Evolutionary conservation across 805 yeast genomes (phyloP), one percentile per base, ranked within the genome.

Genomic region (Schizosaccharomyces lindneri): DNA sequence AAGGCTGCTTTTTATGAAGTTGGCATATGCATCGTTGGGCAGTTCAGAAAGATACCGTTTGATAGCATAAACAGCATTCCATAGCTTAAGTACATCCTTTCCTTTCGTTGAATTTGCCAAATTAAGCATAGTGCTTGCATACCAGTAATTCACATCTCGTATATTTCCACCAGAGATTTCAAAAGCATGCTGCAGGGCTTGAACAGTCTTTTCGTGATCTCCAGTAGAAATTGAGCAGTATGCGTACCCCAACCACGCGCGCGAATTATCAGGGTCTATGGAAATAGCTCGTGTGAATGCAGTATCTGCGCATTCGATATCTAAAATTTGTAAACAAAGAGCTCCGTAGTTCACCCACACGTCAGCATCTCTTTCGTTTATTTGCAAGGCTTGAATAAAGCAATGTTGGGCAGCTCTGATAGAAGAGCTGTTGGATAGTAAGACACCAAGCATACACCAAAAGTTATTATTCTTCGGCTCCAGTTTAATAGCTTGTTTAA

Each of bases 241-340:
- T 0, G 96, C 97, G 67, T 83, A 81, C 1, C 95, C 96, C 41
- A 85, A 69, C 97, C 97, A 93, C 0, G 96, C 79, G 5, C 74
- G 75, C 0, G 85, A 75, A 61, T 76, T 78, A 61, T 82, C 84
- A 2, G 98, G 97, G 2, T 89, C 83, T 13, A 87, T 73, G 24
- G 95, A 81, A 66, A 85, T 90, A 0, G 93, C 84, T 64, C 87
- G 78, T 48, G 76, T 73, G 63, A 85, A 81, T 0, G 94, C 82
- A 64, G 83, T 82, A 55, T 77, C 76, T 0, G 97, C 93, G 51
- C 93, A 77, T 43, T 78, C 83, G 6, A 75, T 66, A 69, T 90
- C 97, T 2, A 81, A 81, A 62, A 78, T 75, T 39, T 79, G 75
- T 63, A 90, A 72, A 65, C 85, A 89, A 43, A 93, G 73, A 5